Evolutionary conservation across 139 green algal species (phyloP), one percentile per base, ranked within the genome.

Genomic region (Micractinium conductrix): DNA sequence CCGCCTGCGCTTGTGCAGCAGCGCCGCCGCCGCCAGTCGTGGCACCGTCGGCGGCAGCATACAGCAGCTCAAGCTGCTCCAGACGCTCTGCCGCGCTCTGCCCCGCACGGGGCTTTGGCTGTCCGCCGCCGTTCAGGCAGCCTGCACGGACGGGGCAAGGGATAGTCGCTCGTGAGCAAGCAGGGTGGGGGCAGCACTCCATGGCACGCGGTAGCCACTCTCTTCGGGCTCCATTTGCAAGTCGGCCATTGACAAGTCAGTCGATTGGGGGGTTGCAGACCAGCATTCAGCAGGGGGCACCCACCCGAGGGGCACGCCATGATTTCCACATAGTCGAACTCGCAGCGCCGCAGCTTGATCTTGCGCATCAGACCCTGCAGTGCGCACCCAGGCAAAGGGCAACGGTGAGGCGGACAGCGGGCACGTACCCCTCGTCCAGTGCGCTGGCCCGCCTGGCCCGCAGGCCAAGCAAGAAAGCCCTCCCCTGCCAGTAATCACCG

Each of bases 81-180:
- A 96, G 74, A 35, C 93, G 81, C 85, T 98, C 81, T 48, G 91
- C 80, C 0, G 83, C 26, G 1, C 53, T 94, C 90, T 90, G 81
- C 0, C 86, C 92, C 2, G 53, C 80, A 0, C 70, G 16, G 38
- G 93, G 83, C 85, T 93, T 93, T 35, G 96, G 62, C 89, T 99
- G 97, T 0, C 97, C 97, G 8, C 96, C 97, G 1, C 97, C 97
- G 72, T 99, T 99, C 26, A 99, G 80, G 89, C 97, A 99, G 33
- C 94, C 95, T 88, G 80, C 72, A 55, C 1, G n/a, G 74, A n/a
- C n/a, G 24, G 69, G 30, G 8, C 74, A 70, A 4, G 48, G 21
- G n/a, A n/a, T n/a, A n/a, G n/a, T n/a, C n/a, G n/a, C n/a, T n/a
- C n/a, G n/a, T n/a, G n/a, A n/a, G n/a, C n/a, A n/a, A n/a, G 16